Conservation (phyloP, 441 rosid species). For the Gossypium schwendimanii region DNA sequence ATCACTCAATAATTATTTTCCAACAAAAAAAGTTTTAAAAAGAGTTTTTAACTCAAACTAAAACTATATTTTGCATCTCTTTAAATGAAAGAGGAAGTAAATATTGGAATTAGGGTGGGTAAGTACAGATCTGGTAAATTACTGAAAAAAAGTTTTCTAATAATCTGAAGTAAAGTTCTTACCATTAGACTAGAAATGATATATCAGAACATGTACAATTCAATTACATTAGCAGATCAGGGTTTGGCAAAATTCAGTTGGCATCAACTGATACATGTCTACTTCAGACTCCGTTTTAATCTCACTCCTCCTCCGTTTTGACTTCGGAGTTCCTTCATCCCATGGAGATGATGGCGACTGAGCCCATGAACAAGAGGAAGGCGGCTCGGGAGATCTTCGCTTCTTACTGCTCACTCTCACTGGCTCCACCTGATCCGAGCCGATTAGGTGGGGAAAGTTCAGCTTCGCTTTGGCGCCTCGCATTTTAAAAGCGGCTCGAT, state of each 20-base stretch:
- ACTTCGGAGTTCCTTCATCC: no score
- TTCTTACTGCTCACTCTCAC: conserved; percentile 23
- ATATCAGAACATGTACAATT: neutral
- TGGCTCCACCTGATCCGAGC: conserved; percentile 24
- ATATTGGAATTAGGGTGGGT: no score
- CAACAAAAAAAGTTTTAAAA: no score
- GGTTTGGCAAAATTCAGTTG: neutral
- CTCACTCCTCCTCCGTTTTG: no score
- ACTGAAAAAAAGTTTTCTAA: no score
- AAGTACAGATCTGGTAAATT: no score
- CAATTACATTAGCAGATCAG: neutral
- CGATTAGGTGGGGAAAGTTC: conserved; percentile 45
- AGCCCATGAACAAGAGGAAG: conserved; percentile 18
- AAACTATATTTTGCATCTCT: no score
- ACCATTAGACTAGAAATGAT: neutral
- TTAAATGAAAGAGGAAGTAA: no score
- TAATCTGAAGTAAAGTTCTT: neutral
- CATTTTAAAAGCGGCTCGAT: conserved; percentile 43
- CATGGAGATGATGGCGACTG: conserved; percentile 9
- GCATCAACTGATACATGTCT: neutral
- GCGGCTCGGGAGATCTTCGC: conserved; percentile 30
- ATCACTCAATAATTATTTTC: no score
- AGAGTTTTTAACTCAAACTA: no score
- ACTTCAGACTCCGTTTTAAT: no score
- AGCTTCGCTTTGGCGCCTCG: conserved; percentile 51